Percentiles rank a stretch among this genome's conserved stretches.
Evolutionary conservation across 225 moss, liverwort and hornwort genomes (phyloP).

Genomic region (Takakia lepidozioides): DNA sequence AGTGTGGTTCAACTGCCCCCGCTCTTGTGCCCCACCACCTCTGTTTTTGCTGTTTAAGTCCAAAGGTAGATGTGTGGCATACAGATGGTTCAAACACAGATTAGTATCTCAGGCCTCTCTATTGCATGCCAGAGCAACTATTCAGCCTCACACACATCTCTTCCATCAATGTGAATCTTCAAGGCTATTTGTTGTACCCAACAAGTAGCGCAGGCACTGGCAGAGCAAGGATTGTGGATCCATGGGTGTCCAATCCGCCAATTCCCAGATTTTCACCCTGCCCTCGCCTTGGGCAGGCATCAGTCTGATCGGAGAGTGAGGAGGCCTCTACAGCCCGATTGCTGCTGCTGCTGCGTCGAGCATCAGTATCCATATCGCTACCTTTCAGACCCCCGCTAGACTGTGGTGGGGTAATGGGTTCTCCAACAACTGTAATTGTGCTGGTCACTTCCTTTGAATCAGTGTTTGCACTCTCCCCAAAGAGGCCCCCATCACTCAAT

Average conservation of each 20-base stretch:
- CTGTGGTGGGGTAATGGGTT: slow-evolving; percentile 50
- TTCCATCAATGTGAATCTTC: too few species aligned
- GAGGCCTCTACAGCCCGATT: slow-evolving; percentile 64
- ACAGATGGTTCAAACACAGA: too few species aligned
- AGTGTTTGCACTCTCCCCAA: slow-evolving; percentile 46
- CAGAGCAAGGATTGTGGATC: slow-evolving; percentile 59
- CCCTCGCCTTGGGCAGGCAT: slow-evolving; percentile 62
- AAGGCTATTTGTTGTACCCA: slow-evolving; percentile 55
- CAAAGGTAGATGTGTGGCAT: too few species aligned
- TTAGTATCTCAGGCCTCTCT: too few species aligned
- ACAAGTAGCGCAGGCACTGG: slow-evolving; percentile 80
- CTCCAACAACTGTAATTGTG: slow-evolving; percentile 68
- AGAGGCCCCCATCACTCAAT: slow-evolving; percentile 42
- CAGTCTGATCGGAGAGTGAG: slow-evolving; percentile 73
- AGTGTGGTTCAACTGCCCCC: too few species aligned
- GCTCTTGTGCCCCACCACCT: too few species aligned
- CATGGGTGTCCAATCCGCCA: slow-evolving; percentile 48
- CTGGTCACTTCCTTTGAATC: slow-evolving; percentile 88
- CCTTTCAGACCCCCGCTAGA: slow-evolving; percentile 52
- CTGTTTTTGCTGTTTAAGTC: too few species aligned
- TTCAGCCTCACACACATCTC: too few species aligned
- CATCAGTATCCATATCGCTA: slow-evolving; percentile 36
- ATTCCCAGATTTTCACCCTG: slow-evolving; percentile 54
- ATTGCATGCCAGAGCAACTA: too few species aligned
- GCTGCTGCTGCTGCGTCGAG: slow-evolving; percentile 46